Percentiles rank a stretch among this genome's conserved stretches.
Conservation (phyloP, 1,284 basidiomycete species). For the Ganoderma leucocontextum region DNA sequence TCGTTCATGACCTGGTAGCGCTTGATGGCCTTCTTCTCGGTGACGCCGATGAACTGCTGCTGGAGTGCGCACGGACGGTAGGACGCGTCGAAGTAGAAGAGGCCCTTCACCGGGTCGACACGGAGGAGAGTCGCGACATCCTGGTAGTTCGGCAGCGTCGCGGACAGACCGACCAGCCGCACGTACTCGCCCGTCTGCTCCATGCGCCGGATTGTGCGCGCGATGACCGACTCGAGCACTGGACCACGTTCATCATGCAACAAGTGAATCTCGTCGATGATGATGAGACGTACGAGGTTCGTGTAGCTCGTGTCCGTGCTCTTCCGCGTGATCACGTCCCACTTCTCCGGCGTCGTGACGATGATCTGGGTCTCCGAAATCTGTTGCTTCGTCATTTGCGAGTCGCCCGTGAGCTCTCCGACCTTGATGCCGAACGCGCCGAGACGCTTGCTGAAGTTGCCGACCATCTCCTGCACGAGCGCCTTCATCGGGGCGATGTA, state of each 20-base stretch:
- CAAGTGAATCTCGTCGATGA: conserved; percentile 98
- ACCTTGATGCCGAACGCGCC: conserved; percentile 87
- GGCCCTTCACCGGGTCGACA: conserved; percentile 90
- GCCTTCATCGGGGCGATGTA: conserved; percentile 99
- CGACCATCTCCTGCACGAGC: conserved; percentile 96
- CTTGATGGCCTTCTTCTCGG: conserved; percentile 99
- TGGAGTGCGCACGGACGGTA: conserved; percentile 95
- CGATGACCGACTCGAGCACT: conserved; percentile 92
- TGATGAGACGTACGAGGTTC: conserved; percentile 95
- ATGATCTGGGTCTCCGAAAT: conserved; percentile 98
- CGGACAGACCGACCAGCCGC: conserved; percentile 94
- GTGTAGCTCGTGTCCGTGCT: conserved; percentile 97
- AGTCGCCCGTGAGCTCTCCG: conserved; percentile 96
- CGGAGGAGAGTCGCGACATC: conserved; percentile 99
- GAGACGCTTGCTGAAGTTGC: conserved; percentile 90
- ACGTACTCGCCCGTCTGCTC: conserved; percentile 95
- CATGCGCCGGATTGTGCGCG: conserved; percentile 93
- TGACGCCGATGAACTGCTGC: conserved; percentile 97
- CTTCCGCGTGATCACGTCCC: conserved; percentile 99
- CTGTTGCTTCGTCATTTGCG: conserved; percentile 98
- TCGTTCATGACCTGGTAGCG: conserved; percentile 98
- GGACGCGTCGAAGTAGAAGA: conserved; percentile 97
- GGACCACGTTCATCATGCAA: conserved; percentile 99
- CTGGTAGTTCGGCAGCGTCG: conserved; percentile 97
- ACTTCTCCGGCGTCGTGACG: conserved; percentile 99